phyloP scores from a whole-genome alignment of 129 eudicot genomes.

The Dittrichia graveolens region DNA sequence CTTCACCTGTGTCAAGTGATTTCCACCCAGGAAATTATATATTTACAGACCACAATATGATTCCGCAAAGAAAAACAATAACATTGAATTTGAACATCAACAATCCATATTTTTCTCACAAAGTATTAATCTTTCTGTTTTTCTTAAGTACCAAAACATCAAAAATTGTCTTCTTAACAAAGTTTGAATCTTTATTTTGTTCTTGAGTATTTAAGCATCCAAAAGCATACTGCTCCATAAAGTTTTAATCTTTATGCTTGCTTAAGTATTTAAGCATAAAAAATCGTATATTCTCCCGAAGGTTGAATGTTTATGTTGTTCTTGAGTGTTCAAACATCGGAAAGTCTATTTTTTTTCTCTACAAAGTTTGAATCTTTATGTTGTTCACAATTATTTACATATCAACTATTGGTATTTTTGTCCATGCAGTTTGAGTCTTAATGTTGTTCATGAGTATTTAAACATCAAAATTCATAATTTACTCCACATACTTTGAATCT shows the following conservation, averaged over 20 bases:
- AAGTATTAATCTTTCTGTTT: not conserved
- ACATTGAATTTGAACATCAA: conserved; percentile 10
- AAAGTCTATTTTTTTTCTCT: too few relatives aligned
- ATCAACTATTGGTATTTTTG: not conserved
- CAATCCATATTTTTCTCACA: not conserved
- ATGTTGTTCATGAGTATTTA: conserved; percentile 1
- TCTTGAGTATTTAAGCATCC: not conserved
- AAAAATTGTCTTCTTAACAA: not conserved
- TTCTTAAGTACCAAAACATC: not conserved
- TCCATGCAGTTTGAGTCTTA: not conserved
- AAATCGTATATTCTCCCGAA: not conserved
- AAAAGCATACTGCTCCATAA: not conserved
- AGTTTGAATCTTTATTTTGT: conserved; percentile 10
- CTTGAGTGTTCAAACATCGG: not conserved
- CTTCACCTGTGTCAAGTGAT: conserved; percentile 67
- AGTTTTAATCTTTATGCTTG: conserved; percentile 1
- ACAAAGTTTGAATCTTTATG: not conserved
- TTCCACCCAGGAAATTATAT: conserved; percentile 18
- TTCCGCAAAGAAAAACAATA: not conserved
- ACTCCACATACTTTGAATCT: not conserved
- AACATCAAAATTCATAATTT: not conserved
- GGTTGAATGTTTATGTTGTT: not conserved
- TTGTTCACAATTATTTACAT: not conserved
- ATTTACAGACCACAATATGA: conserved; percentile 2
- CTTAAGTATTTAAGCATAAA: not conserved